A percentile compares a stretch with the other conserved stretches of the same genome.
These are phyloP conservation scores for Pestalotiopsis sp. DNA, from an alignment of 2,329 filamentous ascomycete genomes.

Conservation along the genomic window DNA sequence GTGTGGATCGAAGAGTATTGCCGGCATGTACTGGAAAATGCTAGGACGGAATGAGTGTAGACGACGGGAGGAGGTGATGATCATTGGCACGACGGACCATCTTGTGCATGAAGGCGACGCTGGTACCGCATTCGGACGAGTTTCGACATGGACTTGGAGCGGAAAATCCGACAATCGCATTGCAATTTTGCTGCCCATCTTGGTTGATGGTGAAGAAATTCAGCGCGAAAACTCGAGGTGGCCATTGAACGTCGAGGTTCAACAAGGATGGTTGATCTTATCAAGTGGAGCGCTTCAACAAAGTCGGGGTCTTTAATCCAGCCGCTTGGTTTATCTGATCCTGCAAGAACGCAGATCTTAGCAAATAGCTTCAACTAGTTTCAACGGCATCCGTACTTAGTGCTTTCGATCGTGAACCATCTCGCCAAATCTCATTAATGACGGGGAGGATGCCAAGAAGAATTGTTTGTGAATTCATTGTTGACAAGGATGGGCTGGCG, in stretches of 20 bases:
- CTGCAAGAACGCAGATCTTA: neutral
- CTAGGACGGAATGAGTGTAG: too few species aligned
- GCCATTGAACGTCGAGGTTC: neutral
- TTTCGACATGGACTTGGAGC: too few species aligned
- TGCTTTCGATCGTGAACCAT: neutral
- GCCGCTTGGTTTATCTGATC: neutral
- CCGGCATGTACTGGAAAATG: too few species aligned
- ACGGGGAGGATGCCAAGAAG: neutral
- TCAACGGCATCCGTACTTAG: neutral
- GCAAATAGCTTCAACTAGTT: neutral
- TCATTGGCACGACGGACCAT: too few species aligned
- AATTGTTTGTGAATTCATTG: neutral
- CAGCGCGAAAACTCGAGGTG: too few species aligned
- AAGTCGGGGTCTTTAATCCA: neutral
- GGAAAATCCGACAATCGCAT: too few species aligned
- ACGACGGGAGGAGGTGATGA: too few species aligned
- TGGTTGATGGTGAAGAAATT: too few species aligned
- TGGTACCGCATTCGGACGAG: too few species aligned
- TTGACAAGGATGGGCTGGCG: neutral
- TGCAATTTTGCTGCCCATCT: too few species aligned
- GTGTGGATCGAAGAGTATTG: too few species aligned
- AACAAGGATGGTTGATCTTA: neutral
- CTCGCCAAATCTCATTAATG: neutral
- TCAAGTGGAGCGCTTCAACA: neutral
- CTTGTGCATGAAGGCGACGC: too few species aligned